Evolutionary conservation across 352 stramenopile genomes (phyloP).

Genomic region (Globisporangium lucens): DNA sequence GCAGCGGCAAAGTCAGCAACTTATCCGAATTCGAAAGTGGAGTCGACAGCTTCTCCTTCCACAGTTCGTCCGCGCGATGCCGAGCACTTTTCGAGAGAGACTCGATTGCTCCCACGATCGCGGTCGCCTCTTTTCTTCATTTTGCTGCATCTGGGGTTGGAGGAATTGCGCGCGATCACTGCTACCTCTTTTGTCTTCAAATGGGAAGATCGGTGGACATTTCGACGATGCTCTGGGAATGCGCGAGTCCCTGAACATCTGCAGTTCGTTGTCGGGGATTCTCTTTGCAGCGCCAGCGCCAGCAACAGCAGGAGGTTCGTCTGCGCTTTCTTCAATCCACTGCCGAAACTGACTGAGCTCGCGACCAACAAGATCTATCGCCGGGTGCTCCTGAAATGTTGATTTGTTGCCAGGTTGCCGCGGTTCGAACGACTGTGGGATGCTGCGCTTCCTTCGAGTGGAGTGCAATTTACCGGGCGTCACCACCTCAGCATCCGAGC

Average conservation of each 20-base stretch:
- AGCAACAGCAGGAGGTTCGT: constrained; percentile 30
- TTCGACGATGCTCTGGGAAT: constrained; percentile 8
- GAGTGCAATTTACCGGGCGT: background rate
- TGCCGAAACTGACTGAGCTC: constrained; percentile 34
- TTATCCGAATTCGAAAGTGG: background rate
- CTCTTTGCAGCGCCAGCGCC: constrained; percentile 46
- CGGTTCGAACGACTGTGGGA: background rate
- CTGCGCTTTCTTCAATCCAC: constrained; percentile 41
- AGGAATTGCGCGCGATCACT: background rate
- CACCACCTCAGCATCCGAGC: background rate
- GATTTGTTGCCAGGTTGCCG: background rate
- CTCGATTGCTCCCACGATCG: constrained; percentile 4
- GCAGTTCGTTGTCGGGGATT: constrained; percentile 35
- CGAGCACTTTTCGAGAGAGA: constrained; percentile 8
- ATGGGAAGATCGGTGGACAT: constrained; percentile 15
- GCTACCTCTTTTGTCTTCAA: background rate
- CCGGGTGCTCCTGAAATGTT: background rate
- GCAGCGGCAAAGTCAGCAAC: constrained; percentile 30
- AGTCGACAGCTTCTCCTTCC: background rate
- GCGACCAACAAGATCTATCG: constrained; percentile 7
- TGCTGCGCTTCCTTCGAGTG: background rate
- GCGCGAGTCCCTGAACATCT: constrained; percentile 44
- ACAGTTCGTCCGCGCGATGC: background rate
- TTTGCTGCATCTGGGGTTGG: background rate
- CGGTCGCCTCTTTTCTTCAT: background rate